phyloP scores from a whole-genome alignment of 176 grass and related monocot genomes.

The Olyra latifolia region DNA sequence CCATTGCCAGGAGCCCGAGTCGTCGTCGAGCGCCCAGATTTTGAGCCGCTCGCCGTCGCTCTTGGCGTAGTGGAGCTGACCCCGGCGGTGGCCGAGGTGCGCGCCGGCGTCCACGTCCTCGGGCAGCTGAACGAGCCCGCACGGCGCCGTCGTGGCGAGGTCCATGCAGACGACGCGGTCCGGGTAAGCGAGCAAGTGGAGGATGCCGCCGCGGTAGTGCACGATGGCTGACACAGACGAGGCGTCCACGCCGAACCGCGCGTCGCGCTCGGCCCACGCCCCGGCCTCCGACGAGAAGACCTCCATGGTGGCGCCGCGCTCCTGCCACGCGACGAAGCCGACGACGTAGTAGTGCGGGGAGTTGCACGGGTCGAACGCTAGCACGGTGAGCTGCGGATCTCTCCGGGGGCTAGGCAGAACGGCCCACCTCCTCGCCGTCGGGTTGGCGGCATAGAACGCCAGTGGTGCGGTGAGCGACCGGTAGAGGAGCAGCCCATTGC shows the following conservation, averaged over 20 bases:
- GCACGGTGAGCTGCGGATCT: conserved; percentile 18
- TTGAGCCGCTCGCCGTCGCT: conserved; percentile 15
- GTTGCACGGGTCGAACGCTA: conserved; percentile 38
- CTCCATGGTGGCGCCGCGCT: conserved; percentile 19
- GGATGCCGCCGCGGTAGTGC: conserved; percentile 33
- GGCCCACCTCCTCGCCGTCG: conserved; percentile 20
- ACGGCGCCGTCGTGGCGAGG: background rate
- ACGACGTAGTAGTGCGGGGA: conserved; percentile 31
- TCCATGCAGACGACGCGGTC: conserved; percentile 18
- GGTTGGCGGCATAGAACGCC: conserved; percentile 32
- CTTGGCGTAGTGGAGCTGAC: conserved; percentile 30
- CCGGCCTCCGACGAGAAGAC: conserved; percentile 29
- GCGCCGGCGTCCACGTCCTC: conserved; percentile 9
- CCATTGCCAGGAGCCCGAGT: background rate
- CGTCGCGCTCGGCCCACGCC: conserved; percentile 24
- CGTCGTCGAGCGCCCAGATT: conserved; percentile 16
- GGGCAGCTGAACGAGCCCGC: conserved; percentile 18
- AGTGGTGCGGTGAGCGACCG: background rate
- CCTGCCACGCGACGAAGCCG: conserved; percentile 9
- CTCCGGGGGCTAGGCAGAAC: conserved; percentile 10
- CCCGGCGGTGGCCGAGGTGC: conserved; percentile 11
- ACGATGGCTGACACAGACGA: conserved; percentile 22
- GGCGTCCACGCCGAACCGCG: background rate
- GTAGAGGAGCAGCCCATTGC: conserved; percentile 43
- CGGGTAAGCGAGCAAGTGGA: conserved; percentile 40